These are phyloP conservation scores for Leishmania aethiopica DNA, from an alignment of 208 protist genomes.

Conservation along the genomic window DNA sequence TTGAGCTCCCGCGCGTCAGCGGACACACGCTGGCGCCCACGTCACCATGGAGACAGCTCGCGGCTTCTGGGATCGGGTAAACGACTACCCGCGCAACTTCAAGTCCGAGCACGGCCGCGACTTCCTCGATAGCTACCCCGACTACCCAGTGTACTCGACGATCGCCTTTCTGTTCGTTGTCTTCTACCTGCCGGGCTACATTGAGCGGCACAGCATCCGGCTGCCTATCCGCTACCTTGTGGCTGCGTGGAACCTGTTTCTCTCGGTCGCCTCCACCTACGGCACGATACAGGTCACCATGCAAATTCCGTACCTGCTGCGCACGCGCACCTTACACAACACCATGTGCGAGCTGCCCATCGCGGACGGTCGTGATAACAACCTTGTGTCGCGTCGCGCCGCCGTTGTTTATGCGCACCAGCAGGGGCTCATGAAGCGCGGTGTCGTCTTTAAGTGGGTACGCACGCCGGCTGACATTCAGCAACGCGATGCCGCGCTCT, in stretches of 20 bases:
- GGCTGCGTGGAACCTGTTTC: conserved; percentile 76
- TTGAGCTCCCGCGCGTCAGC: no score
- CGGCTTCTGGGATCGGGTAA: no score
- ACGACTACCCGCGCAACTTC: no score
- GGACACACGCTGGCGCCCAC: no score
- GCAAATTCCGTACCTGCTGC: conserved; percentile 27
- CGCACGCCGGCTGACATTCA: conserved; percentile 26
- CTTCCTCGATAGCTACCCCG: conserved; percentile 28
- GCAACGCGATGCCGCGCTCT: conserved; percentile 23
- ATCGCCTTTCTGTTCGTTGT: neutral
- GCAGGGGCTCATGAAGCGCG: neutral
- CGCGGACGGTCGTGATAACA: neutral
- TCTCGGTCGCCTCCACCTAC: conserved; percentile 71
- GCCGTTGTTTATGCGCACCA: neutral
- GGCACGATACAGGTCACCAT: conserved; percentile 22
- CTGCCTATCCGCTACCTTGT: conserved; percentile 53
- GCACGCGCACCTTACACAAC: conserved; percentile 25
- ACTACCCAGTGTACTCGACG: conserved; percentile 33
- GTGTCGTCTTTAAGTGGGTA: conserved; percentile 12
- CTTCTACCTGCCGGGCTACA: conserved; percentile 21
- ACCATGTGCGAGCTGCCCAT: conserved; percentile 9
- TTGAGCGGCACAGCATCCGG: no score
- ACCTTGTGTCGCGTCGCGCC: neutral
- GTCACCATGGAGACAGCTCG: no score
- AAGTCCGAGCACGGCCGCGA: conserved; percentile 10